These are phyloP conservation scores for Clonostachys solani DNA, from an alignment of 2,329 filamentous ascomycete genomes.

Conservation along the genomic window DNA sequence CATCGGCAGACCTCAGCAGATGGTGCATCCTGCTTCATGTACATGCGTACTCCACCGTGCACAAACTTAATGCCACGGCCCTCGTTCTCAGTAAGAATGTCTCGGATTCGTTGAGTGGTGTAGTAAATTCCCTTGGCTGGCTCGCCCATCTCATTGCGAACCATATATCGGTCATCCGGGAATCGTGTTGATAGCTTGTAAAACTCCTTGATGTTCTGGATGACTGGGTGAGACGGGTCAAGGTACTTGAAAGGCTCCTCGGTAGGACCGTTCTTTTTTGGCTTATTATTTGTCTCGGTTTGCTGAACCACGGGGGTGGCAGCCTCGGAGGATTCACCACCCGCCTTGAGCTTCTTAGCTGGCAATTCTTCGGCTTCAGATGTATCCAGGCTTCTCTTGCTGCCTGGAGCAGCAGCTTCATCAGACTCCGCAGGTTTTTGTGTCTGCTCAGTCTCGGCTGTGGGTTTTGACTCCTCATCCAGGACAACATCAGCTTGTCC, in stretches of 20 bases:
- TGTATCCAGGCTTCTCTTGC: constrained; percentile 27
- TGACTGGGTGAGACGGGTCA: constrained; percentile 66
- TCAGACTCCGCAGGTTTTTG: constrained; percentile 17
- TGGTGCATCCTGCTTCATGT: constrained; percentile 94
- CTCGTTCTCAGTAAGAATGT: constrained; percentile 84
- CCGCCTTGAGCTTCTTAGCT: constrained; percentile 45
- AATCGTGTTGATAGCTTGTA: constrained; percentile 83
- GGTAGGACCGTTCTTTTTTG: constrained; percentile 47
- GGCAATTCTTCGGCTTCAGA: constrained; percentile 30
- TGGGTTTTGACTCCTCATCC: constrained; percentile 8
- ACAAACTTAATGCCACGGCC: constrained; percentile 91
- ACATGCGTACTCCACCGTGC: constrained; percentile 97
- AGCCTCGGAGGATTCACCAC: constrained; percentile 7
- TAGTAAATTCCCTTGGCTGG: constrained; percentile 97
- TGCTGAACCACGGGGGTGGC: constrained; percentile 2
- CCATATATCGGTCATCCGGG: constrained; percentile 89
- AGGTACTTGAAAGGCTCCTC: constrained; percentile 98
- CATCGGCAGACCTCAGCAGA: constrained; percentile 83
- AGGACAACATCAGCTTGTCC: constrained; percentile 5
- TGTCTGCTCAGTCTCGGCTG: constrained; percentile 29
- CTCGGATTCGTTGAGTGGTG: constrained; percentile 76
- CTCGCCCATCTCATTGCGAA: constrained; percentile 84
- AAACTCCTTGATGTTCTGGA: constrained; percentile 74
- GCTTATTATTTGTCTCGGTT: constrained; percentile 16
- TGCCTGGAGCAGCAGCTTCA: constrained; percentile 15